Evolutionary conservation across 805 yeast species (phyloP), one percentile per base, ranked within the genome.

Genomic region (Millerozyma miso): DNA sequence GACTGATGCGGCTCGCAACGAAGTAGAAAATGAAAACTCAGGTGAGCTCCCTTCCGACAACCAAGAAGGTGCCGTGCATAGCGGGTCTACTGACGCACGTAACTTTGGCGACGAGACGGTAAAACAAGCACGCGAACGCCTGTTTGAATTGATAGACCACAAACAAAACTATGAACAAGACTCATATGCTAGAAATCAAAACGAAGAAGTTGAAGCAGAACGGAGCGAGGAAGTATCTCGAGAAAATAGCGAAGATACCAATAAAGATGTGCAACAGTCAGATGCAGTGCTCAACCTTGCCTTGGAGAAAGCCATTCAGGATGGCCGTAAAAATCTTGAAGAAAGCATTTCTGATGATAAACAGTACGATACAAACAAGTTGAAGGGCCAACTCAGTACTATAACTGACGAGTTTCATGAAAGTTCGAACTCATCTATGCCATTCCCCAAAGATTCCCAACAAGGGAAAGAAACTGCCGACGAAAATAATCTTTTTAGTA

Each of bases 351-450:
- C 12, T 31, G 18, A 18, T 3, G 16, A 23, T 12, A 19, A 8
- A 31, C 20, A 18, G 15, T 52, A 3, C 10, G 29, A 32, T 6
- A 32, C 7, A 32, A 15, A 13, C 7, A 45, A 53, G 32, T 68
- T 63, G 37, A 52, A 53, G 31, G 57, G 49, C 35, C 54, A 57
- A 35, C 49, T 65, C 16, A 59, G 58, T 35, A 51, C 61, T 58
- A 63, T 65, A 14, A 69, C 68, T 2, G 53, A 50, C 36, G 60
- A 63, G 42, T 54, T 66, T 35, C 63, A 62, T 38, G 53, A 58
- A 13, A 69, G 69, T 4, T 62, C 69, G 29, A 23, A 6, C 10
- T 23, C 29, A 6, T 23, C 29, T 23, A 23, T 23, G 10, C 10
- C 29, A 7, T 23, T 23, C 10, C 10, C 6, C 10, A 23, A 10